Evolutionary conservation across 2,329 filamentous ascomycete genomes (phyloP).

Genomic region (Phialocephala sp.): DNA sequence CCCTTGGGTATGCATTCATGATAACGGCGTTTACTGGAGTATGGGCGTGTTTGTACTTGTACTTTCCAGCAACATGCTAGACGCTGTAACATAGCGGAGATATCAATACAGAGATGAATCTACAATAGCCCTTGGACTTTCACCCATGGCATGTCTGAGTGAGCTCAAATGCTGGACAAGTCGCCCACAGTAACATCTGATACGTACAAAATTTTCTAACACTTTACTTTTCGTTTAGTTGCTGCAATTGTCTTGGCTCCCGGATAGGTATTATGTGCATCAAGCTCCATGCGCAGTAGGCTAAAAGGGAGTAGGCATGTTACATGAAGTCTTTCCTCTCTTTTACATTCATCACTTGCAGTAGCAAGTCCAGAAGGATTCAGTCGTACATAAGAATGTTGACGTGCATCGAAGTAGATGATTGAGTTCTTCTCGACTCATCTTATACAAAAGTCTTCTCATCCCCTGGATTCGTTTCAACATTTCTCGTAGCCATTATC

Average conservation of each 20-base stretch:
- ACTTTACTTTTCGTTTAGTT: background rate
- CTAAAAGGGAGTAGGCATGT: no score
- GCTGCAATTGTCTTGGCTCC: background rate
- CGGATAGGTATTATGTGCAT: background rate
- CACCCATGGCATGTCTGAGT: background rate
- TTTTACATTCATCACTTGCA: no score
- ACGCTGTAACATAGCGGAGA: slow-evolving; percentile 1
- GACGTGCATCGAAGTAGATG: no score
- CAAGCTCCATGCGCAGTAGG: background rate
- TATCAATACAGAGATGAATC: background rate
- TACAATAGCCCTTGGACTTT: background rate
- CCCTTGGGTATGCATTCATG: background rate
- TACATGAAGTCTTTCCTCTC: no score
- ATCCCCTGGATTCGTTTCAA: no score
- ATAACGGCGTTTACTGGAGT: background rate
- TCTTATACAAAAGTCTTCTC: no score
- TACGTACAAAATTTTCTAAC: background rate
- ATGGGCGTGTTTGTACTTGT: background rate
- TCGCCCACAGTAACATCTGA: background rate
- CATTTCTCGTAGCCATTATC: no score
- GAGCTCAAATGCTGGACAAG: background rate
- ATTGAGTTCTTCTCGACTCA: no score
- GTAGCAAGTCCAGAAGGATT: no score
- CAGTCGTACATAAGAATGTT: no score
- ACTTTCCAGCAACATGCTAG: background rate